phyloP scores from a whole-genome alignment of 2,329 filamentous ascomycete genomes.

The Aspergillus spinulosporus region DNA sequence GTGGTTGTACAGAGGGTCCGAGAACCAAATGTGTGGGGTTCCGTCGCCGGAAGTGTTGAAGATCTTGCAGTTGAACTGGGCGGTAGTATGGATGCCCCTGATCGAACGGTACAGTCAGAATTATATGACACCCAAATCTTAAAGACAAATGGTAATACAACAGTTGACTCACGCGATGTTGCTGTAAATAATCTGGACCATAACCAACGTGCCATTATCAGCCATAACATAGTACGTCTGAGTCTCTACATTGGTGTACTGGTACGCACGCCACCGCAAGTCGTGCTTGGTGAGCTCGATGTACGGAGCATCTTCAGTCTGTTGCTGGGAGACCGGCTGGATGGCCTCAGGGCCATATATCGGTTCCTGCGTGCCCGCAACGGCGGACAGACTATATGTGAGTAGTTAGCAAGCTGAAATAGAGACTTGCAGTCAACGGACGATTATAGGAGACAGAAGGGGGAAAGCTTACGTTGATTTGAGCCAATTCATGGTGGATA shows the following conservation, averaged over 20 bases:
- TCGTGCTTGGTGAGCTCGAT: conserved; percentile 76
- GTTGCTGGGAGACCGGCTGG: conserved; percentile 78
- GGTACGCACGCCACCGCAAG: conserved; percentile 77
- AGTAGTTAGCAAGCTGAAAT: conserved; percentile 55
- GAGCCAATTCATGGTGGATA: conserved; percentile 86
- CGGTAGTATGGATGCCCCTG: conserved; percentile 85
- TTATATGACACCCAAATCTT: conserved; percentile 1
- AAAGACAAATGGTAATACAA: not conserved
- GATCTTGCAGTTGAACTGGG: conserved; percentile 92
- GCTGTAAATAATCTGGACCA: conserved; percentile 94
- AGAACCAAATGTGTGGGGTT: conserved; percentile 75
- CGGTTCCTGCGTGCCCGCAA: conserved; percentile 93
- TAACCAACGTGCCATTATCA: conserved; percentile 72
- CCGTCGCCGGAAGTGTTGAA: conserved; percentile 73
- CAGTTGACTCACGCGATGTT: conserved; percentile 75
- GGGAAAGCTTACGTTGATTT: conserved; percentile 73
- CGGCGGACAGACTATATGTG: conserved; percentile 61
- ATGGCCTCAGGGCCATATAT: conserved; percentile 90
- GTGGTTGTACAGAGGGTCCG: conserved; percentile 73
- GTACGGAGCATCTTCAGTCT: conserved; percentile 74
- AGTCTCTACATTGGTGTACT: conserved; percentile 88
- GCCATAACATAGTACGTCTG: conserved; percentile 89
- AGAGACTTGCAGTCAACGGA: not conserved
- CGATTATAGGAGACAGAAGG: conserved; percentile 1
- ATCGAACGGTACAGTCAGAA: conserved; percentile 17